Evolutionary conservation across 495 filamentous ascomycete genomes (phyloP), one percentile per base, ranked within the genome.

Genomic region (Trichoderma virens): DNA sequence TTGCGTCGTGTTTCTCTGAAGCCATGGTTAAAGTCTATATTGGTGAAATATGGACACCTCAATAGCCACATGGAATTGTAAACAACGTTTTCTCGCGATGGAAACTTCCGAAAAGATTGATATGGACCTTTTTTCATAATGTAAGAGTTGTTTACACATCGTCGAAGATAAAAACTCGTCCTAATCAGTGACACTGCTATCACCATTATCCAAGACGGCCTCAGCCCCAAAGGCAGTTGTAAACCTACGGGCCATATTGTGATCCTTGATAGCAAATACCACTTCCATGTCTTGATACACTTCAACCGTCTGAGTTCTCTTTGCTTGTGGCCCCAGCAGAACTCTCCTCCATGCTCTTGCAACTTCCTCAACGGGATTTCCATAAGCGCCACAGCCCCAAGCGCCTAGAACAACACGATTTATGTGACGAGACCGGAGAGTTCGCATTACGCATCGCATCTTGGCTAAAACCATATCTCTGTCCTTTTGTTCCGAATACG

Each of bases 351-450:
- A 91, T 32, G 82, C 84, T 34, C 77, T 60, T 32, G 86, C 86
- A n/a, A 90, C 81, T 68, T 85, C 84, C 23, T 75, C 71, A 1
- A 78, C 75, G 9, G 89, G 89, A 67, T 90, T 89, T 1, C 70
- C 74, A 70, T 87, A 89, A 0, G 79, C 86, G 5, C 87, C 88
- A 69, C 88, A 90, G 2, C 88, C 88, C 72, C 89, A 75, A 0
- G 87, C 87, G 0, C 88, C 87, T 2, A 92, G 75, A 27, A 90
- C 82, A 13, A 90, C 68, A 67, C 72, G 75, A 14, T 71, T 70
- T 66, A 84, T 80, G 2, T 76, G 78, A 38, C 83, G 82, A 23
- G 73, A 61, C 13, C 72, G 80, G 61, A 86, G 80, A 27, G 87
- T 72, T 11, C 85, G 79, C 62, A 90, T 74, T 14, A 84, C 79